Percentiles rank a stretch among this genome's conserved stretches.
phyloP scores from a whole-genome alignment of 345 rosid species.

The Garcia nutans region DNA sequence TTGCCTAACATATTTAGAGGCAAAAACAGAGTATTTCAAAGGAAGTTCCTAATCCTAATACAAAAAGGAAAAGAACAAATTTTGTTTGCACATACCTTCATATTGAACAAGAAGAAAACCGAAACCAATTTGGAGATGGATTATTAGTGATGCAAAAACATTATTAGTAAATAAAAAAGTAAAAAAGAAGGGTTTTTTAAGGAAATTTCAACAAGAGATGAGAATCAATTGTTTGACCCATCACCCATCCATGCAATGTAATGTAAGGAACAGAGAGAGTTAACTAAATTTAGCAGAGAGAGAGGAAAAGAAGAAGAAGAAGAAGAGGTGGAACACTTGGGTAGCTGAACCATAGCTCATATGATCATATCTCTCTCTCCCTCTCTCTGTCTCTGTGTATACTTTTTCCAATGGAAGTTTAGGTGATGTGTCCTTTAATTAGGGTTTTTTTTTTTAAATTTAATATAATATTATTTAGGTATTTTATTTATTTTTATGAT shows the following conservation, averaged over 20 bases:
- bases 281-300: background rate
- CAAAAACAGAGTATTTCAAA: too few relatives aligned
- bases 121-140: too few relatives aligned
- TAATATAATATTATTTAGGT: too few relatives aligned
- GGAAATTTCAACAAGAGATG: background rate
- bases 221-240: background rate
- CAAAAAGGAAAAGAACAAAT: background rate
- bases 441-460: too few relatives aligned
- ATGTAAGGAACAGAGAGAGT: background rate
- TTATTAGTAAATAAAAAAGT: too few relatives aligned
- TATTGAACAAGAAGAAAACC: background rate
- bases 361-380: background rate
- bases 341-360: background rate
- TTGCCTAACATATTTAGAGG: too few relatives aligned
- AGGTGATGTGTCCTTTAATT: background rate
- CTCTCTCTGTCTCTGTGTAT: background rate
- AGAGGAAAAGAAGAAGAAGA: background rate
- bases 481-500: too few relatives aligned
- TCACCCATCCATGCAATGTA: background rate
- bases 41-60: background rate
- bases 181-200: background rate
- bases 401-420: background rate
- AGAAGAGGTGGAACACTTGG: background rate
- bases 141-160: background rate
- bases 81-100: background rate